Conservation (phyloP, 2,329 filamentous ascomycete species). For the Neofusicoccum ribis region DNA sequence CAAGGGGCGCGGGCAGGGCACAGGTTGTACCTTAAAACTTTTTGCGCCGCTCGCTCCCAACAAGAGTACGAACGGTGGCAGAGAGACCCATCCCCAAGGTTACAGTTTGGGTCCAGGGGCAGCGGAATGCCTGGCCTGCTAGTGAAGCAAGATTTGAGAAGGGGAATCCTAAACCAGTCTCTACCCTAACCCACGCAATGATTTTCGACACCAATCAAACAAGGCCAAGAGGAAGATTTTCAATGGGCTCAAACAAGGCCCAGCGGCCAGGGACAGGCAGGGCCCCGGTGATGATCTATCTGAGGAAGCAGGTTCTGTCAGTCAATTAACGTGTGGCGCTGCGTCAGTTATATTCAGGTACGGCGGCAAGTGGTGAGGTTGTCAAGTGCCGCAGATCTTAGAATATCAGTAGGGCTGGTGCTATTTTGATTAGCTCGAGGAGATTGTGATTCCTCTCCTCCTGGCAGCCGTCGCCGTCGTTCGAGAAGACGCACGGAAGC, state of each 20-base stretch:
- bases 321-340: conserved; percentile 13
- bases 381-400: conserved; percentile 12
- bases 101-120: not conserved
- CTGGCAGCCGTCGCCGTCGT: not conserved
- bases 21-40: not conserved
- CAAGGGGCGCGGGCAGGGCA: not conserved
- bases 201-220: not conserved
- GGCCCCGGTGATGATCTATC: not conserved
- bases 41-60: not conserved
- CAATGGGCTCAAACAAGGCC: not conserved
- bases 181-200: not conserved
- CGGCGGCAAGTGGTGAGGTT: not conserved
- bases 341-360: conserved; percentile 14
- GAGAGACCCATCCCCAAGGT: not conserved
- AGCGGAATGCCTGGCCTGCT: not conserved
- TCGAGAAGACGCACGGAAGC: not conserved
- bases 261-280: not conserved
- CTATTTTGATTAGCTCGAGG: conserved; percentile 2
- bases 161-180: not conserved
- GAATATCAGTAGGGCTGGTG: conserved; percentile 7
- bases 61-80: not conserved
- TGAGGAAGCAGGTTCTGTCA: not conserved
- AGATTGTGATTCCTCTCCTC: not conserved
- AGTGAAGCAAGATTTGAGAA: not conserved
- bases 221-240: not conserved